Conservation (phyloP, 202 grass and related monocot species). For the Brachypodium distachyon region DNA sequence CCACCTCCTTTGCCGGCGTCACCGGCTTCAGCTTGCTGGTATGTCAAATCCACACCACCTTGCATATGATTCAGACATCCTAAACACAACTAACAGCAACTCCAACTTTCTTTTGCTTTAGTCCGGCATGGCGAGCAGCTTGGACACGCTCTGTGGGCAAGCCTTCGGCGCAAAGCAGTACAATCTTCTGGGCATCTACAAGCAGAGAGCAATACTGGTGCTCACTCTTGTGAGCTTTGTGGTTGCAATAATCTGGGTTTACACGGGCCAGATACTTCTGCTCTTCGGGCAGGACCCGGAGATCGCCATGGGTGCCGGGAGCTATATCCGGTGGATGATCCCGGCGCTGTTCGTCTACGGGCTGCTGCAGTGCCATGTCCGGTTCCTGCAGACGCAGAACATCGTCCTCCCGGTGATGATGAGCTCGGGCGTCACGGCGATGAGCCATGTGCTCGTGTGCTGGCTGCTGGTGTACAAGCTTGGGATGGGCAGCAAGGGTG, state of each 20-base stretch:
- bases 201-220: conserved; percentile 72
- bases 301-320: conserved; percentile 59
- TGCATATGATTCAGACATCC: neutral
- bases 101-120: neutral
- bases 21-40: conserved; percentile 51
- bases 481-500: conserved; percentile 69
- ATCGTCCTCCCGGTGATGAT: conserved; percentile 72
- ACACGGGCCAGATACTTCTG: conserved; percentile 61
- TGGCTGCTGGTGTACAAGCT: conserved; percentile 71
- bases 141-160: conserved; percentile 71
- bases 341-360: conserved; percentile 63
- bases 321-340: conserved; percentile 81
- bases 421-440: conserved; percentile 42
- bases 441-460: conserved; percentile 53
- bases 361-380: conserved; percentile 59
- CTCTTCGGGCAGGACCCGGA: conserved; percentile 66
- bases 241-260: conserved; percentile 44
- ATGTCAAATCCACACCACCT: neutral
- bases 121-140: conserved; percentile 55
- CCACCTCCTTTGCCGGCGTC: conserved; percentile 50
- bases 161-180: conserved; percentile 58
- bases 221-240: conserved; percentile 51
- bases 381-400: conserved; percentile 81
- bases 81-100: neutral
- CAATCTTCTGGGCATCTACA: conserved; percentile 58